These are phyloP conservation scores for Acacia confusa DNA, from an alignment of 306 rosid genomes.

Conservation along the genomic window DNA sequence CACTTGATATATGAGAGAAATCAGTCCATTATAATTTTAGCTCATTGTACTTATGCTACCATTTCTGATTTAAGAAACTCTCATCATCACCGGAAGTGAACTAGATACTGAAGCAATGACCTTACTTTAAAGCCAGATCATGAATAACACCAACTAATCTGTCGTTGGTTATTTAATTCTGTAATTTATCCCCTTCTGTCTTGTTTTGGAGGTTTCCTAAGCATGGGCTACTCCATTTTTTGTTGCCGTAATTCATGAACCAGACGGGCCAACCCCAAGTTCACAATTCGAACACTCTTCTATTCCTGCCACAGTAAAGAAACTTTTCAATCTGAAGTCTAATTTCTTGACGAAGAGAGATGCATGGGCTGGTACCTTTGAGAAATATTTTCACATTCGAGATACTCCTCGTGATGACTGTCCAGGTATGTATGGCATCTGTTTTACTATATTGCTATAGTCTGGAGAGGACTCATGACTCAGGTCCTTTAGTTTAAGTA, in stretches of 20 bases:
- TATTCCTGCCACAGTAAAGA: conserved; percentile 87
- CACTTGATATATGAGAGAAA: neutral
- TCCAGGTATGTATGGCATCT: conserved; percentile 64
- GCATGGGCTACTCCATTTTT: conserved; percentile 15
- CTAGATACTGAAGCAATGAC: neutral
- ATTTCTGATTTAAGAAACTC: neutral
- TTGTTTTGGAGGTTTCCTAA: neutral
- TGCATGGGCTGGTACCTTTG: conserved; percentile 98
- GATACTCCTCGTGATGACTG: conserved; percentile 85
- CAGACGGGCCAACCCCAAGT: conserved; percentile 79
- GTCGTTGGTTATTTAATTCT: neutral
- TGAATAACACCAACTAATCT: neutral
- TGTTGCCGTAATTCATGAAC: conserved; percentile 73
- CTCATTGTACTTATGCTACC: conserved; percentile 3
- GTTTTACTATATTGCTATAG: conserved; percentile 10
- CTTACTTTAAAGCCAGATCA: neutral
- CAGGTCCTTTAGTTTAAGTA: neutral
- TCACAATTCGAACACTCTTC: conserved; percentile 94
- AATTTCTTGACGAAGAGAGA: conserved; percentile 96
- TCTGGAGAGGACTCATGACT: neutral
- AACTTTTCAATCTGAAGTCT: conserved; percentile 85
- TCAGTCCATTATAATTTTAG: neutral
- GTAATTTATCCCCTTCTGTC: neutral
- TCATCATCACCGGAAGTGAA: neutral
- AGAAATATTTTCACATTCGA: conserved; percentile 65